Evolutionary conservation across 176 grass and related monocot species (phyloP).

Genomic region (Cocos nucifera): DNA sequence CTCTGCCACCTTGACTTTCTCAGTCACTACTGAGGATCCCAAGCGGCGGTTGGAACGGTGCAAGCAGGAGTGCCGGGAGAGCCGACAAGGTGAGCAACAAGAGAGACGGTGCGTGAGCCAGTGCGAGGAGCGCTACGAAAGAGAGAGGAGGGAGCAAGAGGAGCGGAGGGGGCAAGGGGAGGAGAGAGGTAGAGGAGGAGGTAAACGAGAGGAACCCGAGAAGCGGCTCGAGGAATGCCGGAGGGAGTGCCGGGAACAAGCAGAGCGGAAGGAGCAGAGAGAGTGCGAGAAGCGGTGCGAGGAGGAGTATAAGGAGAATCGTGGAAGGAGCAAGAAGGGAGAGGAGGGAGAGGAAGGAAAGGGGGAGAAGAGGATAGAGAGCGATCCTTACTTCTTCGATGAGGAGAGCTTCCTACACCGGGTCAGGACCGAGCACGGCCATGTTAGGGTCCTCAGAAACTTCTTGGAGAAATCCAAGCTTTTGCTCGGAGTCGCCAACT

Average conservation of each 20-base stretch:
- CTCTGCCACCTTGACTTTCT: constrained; percentile 14
- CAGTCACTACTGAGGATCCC: constrained; percentile 7
- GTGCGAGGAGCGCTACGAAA: background rate
- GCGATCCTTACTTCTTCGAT: constrained; percentile 56
- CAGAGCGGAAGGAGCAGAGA: background rate
- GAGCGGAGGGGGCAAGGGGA: background rate
- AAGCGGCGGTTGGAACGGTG: constrained; percentile 17
- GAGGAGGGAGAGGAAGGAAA: background rate
- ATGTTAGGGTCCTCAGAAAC: constrained; percentile 28
- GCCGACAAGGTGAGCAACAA: constrained; percentile 2
- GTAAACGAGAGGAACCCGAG: background rate
- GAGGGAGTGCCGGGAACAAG: background rate
- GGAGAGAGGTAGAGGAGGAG: background rate
- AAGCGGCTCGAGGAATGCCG: background rate
- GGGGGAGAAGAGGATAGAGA: background rate
- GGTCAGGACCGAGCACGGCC: constrained; percentile 40
- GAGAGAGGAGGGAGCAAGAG: constrained; percentile 8
- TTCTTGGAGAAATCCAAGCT: constrained; percentile 50
- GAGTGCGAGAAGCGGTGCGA: too few relatives aligned
- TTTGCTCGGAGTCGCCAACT: constrained; percentile 55
- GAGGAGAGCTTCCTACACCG: constrained; percentile 27
- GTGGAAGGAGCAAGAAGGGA: too few relatives aligned
- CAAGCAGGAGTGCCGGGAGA: constrained; percentile 19
- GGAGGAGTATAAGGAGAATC: too few relatives aligned
- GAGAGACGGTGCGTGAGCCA: constrained; percentile 5